Conservation (phyloP, 106 monocot species). For the Xerophyta viscosa region DNA sequence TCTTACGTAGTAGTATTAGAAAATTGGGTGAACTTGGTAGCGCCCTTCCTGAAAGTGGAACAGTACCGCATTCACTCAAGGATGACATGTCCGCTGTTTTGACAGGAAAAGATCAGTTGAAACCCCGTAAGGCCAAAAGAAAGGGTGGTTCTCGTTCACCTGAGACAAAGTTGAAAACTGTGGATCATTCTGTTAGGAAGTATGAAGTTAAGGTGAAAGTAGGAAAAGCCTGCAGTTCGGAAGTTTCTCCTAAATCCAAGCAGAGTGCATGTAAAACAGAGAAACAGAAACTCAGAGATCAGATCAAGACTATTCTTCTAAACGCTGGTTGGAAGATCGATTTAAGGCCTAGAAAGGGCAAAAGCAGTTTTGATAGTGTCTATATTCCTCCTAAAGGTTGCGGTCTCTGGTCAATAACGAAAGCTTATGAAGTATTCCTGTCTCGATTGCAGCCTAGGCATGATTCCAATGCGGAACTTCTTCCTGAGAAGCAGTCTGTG, state of each 20-base stretch:
- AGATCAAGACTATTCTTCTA: slow-evolving; percentile 48
- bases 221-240: neutral
- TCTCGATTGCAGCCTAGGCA: slow-evolving; percentile 3
- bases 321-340: slow-evolving; percentile 77
- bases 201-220: neutral
- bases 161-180: too few relatives aligned
- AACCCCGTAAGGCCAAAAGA: too few relatives aligned
- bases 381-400: slow-evolving; percentile 58
- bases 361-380: slow-evolving; percentile 49
- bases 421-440: slow-evolving; percentile 51
- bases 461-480: neutral
- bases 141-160: too few relatives aligned
- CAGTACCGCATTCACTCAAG: too few relatives aligned
- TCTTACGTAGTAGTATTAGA: too few relatives aligned
- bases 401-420: slow-evolving; percentile 71
- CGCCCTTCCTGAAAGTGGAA: too few relatives aligned
- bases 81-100: too few relatives aligned
- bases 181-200: too few relatives aligned
- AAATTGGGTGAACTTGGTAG: too few relatives aligned
- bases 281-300: slow-evolving; percentile 43
- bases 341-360: slow-evolving; percentile 48
- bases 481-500: too few relatives aligned
- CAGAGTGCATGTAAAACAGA: slow-evolving; percentile 7
- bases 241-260: neutral
- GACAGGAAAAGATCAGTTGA: too few relatives aligned